Evolutionary conservation across 805 yeast species (phyloP), one percentile per base, ranked within the genome.

Genomic region (Candida gorgasii): DNA sequence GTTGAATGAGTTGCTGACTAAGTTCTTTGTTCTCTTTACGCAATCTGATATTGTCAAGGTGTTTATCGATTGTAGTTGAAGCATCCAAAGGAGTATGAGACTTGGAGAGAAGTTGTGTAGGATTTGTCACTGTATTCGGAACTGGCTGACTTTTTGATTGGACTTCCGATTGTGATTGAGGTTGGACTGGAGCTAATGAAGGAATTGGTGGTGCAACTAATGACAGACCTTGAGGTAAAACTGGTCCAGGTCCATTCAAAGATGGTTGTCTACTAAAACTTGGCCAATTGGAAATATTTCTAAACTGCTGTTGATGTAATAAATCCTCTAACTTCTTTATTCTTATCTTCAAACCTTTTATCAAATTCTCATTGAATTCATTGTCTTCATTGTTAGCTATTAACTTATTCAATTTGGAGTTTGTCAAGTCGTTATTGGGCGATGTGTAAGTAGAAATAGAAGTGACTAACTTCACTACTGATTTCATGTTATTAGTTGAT

Each of bases 261-360:
- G 20, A 12, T 15, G 39, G 23, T 14, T 32, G 22, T 12, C 39
- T 28, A 39, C 60, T 48, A 7, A 61, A 59, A 7, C 66, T 69
- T 4, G 73, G 78, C 75, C 63, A 72, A 52, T 46, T 75, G 23
- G 71, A 72, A 28, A 80, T 67, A 39, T 79, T 76, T 35, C 75
- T 74, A 54, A 75, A 80, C 49, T 79, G 87, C 41, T 80, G 84
- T 48, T 86, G 88, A 57, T 89, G 93, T 12, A 89, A 63, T 28
- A 89, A 62, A 42, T 79, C 83, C 52, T 89, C 97, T 40, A 92
- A 72, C 51, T 85, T 85, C 47, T 78, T 79, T 30, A 92, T 86
- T 40, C 96, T 68, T 8, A 78, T 62, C 57, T 84, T 84, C 49
- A 89, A 83, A 0, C 86, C 87, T 48, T 73, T 73, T 8, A 84